Evolutionary conservation across 2,329 filamentous ascomycete species (phyloP).

Genomic region (Neofusicoccum laricinum): DNA sequence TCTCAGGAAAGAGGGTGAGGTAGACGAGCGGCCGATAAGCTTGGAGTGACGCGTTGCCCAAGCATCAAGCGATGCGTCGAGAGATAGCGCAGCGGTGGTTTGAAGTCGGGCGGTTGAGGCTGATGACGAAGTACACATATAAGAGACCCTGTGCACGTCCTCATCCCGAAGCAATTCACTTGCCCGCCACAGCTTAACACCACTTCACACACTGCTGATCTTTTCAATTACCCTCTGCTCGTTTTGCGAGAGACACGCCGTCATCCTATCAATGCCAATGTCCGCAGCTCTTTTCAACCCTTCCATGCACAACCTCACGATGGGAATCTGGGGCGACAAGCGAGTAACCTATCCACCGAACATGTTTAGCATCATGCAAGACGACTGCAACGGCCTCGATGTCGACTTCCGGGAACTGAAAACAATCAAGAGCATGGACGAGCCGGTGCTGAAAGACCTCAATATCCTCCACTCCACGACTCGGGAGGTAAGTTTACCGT

Average conservation of each 20-base stretch:
- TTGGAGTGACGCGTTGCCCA: background rate
- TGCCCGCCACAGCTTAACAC: too few relatives aligned
- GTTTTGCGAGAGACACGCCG: background rate
- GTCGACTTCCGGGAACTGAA: background rate
- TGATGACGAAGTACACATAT: background rate
- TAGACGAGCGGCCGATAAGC: background rate
- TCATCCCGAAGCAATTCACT: background rate
- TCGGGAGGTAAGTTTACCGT: background rate
- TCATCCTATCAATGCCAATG: background rate
- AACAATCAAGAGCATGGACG: background rate
- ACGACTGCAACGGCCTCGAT: background rate
- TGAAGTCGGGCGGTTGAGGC: too few relatives aligned
- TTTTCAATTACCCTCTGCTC: background rate
- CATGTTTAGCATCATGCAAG: background rate
- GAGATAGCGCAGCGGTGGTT: background rate
- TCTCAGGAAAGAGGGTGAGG: background rate
- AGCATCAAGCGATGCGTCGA: background rate
- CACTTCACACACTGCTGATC: too few relatives aligned
- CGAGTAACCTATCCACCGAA: background rate
- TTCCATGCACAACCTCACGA: background rate
- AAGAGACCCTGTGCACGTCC: background rate
- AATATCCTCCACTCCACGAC: background rate
- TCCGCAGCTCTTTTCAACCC: background rate
- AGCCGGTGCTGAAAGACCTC: background rate
- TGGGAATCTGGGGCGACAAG: background rate